Evolutionary conservation across 306 rosid genomes (phyloP), one percentile per base, ranked within the genome.

Genomic region (Vigna unguiculata): DNA sequence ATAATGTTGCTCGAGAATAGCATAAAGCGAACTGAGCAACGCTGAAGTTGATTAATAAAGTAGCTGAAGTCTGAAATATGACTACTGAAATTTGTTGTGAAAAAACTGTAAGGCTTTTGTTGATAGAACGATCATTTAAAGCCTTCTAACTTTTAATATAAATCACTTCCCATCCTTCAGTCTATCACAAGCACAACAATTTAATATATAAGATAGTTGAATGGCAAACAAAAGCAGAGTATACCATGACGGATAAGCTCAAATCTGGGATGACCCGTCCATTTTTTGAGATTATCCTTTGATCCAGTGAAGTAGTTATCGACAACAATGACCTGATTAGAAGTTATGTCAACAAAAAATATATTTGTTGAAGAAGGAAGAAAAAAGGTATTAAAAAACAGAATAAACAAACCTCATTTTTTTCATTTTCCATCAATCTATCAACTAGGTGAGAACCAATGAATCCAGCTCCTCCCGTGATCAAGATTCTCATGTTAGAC

Each of bases 391-490:
- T 17, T 34, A 22, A 19, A 24, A 49, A 62, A 48, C 45, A 78
- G 3, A 38, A 61, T 28, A 66, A 41, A 38, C 16, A 72, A 9
- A 91, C 98, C 96, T 94, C 98, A 70, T 91, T 91, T 76, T 91
- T 94, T 76, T 94, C 96, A 83, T 89, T 89, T 90, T 91, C 95
- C 97, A 94, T 94, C 90, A 94, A 83, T 80, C 87, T 91, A 81
- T 94, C 98, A 0, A 94, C 97, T 19, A 94, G 93, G 87, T 94
- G 98, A 81, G 98, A 94, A 40, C 98, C 98, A 32, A 94, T 94
- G 87, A 94, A 94, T 72, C 98, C 98, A 84, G 98, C 98, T 85
- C 98, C 97, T 86, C 98, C 98, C 19, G 96, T 91, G 52, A 94
- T 80, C 89, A 94, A 80, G 69, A 94, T 94, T 86, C 98, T 90